Evolutionary conservation across 805 yeast species (phyloP), one percentile per base, ranked within the genome.

Genomic region (Candida orba): DNA sequence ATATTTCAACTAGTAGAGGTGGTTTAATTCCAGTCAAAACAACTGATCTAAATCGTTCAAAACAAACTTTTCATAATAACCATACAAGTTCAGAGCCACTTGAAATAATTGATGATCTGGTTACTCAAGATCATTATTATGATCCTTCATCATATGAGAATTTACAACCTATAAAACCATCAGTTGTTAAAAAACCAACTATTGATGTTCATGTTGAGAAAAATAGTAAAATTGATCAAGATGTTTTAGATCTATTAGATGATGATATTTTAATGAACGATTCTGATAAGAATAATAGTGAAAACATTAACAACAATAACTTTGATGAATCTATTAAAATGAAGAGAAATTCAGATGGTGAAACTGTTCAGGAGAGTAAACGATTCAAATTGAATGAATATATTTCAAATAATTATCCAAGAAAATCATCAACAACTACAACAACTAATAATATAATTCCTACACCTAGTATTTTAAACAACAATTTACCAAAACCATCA

Each of bases 231-330:
- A 27, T 27, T 13, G 47, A 43, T 37, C 42, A 43, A 31, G 25
- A 27, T 27, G 44, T 46, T 15, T 17, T 43, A 22, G 34, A 31
- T 27, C 20, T 43, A n/a, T 12, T 43, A 14, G 47, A 40, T 35
- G 42, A 20, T 15, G n/a, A 36, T 23, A 31, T 24, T 17, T 18
- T 33, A 17, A 17, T 33, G 12, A 25, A 25, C 3, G 12, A 25
- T 25, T 25, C 6, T 8, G 27, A 8, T 8, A 6, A 25, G 20
- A 14, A 20, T 17, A 33, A 43, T 35, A 44, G n/a, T n/a, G n/a
- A n/a, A n/a, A n/a, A n/a, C n/a, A n/a, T n/a, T n/a, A n/a, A 40
- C 31, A 40, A 25, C 12, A 27, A 27, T 27, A 10, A 27, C 9
- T 6, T 9, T 27, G 13, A 27, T 27, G 29, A 27, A 14, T 8